Evolutionary conservation across 805 yeast species (phyloP).

Genomic region (Wickerhamomyces bovis): DNA sequence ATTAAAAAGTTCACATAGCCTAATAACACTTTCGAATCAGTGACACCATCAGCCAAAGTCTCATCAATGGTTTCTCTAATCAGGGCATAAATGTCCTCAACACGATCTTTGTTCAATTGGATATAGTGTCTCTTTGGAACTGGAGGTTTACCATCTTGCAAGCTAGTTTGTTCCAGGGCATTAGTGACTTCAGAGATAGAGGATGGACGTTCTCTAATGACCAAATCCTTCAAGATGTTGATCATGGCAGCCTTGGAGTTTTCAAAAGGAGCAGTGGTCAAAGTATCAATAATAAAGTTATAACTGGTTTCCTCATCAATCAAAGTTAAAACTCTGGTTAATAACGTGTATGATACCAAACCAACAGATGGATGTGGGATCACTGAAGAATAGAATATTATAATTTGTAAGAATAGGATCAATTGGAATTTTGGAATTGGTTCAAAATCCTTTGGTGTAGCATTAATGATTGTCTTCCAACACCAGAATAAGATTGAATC

Average conservation of each 20-base stretch:
- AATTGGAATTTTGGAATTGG: conserved; percentile 29
- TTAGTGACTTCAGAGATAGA: conserved; percentile 8
- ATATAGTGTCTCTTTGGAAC: conserved; percentile 42
- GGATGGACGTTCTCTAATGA: conserved; percentile 30
- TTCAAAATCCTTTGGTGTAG: conserved; percentile 16
- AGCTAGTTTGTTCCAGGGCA: conserved; percentile 5
- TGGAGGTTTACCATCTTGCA: conserved; percentile 20
- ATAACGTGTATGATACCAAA: conserved; percentile 47
- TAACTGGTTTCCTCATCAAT: conserved; percentile 53
- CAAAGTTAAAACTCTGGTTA: conserved; percentile 56
- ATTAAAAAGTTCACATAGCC: conserved; percentile 52
- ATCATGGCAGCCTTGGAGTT: conserved; percentile 54
- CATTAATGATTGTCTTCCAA: conserved; percentile 29
- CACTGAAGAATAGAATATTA: conserved; percentile 32
- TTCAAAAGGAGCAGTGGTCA: conserved; percentile 60
- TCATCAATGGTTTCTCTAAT: conserved; percentile 33
- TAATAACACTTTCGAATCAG: conserved; percentile 39
- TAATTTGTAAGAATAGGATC: conserved; percentile 34
- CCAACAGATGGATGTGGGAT: conserved; percentile 32
- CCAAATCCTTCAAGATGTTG: conserved; percentile 63
- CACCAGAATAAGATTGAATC: conserved; percentile 30
- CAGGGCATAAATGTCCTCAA: conserved; percentile 36
- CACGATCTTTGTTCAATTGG: conserved; percentile 35
- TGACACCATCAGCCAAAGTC: conserved; percentile 17
- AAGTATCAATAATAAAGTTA: conserved; percentile 55